phyloP scores from a whole-genome alignment of 257 asterid species.

The Solanum ahanhuiri region DNA sequence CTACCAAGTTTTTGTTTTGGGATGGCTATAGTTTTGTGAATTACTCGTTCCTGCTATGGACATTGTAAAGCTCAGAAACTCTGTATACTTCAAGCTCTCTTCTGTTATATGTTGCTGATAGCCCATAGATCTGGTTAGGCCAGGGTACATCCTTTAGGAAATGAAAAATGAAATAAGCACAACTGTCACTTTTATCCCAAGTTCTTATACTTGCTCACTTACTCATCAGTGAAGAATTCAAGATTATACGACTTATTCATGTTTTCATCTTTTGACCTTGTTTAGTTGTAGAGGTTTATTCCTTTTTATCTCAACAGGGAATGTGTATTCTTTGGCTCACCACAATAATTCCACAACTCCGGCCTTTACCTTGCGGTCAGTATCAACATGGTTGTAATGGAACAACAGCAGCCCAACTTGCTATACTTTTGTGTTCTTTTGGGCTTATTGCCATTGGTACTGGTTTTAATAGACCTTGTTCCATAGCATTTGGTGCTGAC shows the following conservation, averaged over 20 bases:
- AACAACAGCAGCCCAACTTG: not conserved
- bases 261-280: not conserved
- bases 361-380: slow-evolving; percentile 1
- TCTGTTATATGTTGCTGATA: not conserved
- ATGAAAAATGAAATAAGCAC: not conserved
- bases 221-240: not conserved
- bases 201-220: not conserved
- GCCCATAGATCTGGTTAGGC: not conserved
- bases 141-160: not conserved
- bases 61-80: not conserved
- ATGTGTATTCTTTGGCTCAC: slow-evolving; percentile 6
- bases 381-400: not conserved
- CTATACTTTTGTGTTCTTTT: not conserved
- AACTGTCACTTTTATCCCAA: not conserved
- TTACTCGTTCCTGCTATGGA: not conserved
- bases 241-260: not conserved
- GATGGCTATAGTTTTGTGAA: not conserved
- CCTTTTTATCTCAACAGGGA: not conserved
- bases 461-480: slow-evolving; percentile 14
- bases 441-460: not conserved
- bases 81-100: not conserved
- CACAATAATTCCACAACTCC: not conserved
- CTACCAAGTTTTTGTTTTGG: not conserved
- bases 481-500: slow-evolving; percentile 9
- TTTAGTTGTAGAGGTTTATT: not conserved